Base-by-base conservation (phyloP, 2,329 filamentous ascomycete genomes). In the Talaromyces marneffei region DNA sequence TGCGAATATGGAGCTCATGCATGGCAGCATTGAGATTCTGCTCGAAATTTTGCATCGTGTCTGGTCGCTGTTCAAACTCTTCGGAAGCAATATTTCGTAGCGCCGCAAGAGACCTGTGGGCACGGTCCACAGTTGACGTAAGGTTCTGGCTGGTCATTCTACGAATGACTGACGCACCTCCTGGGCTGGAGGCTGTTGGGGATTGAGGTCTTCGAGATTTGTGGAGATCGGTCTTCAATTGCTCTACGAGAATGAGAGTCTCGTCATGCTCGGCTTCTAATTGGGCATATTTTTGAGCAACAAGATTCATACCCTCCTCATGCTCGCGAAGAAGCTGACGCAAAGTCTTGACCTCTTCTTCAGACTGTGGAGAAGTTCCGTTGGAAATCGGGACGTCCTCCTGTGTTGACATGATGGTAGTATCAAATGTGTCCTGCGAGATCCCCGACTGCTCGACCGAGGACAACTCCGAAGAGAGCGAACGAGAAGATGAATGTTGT, bases 101-200 rank as follows among this genome's bases (percentile, higher is more conserved):
- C 1, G 92, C 91, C 0, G 91, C 89, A 68, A 97, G 91, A 2
- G 92, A 95, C 62, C 94, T 87, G 68, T 96, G 92, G 7, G 93
- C 92, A 60, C 93, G 89, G 74, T 99, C 94, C 65, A 92, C 90
- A 12, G 70, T 75, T 29, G 87, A 86, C 77, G 94, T 86, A 44
- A 96, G 82, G 64, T 89, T 94, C 74, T 96, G 92, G 72, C 91
- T 96, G 3, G 92, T 96, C 78, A 96, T 96, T 69, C 93, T 87
- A 65, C 92, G 90, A 69, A 97, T 92, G 66, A 96, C 86, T n/a
- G 88, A 87, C 0, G 85, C 50, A 65, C 61, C 44, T 58, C 75
- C 77, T 62, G 72, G 70, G 25, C 72, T 68, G 14, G 76, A 77
- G 1, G 77, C 77, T 14, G 71, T 67, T 40, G 72, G 84, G n/a